These are phyloP conservation scores for Moringa oleifera DNA, from an alignment of 345 rosid species.

Conservation along the genomic window DNA sequence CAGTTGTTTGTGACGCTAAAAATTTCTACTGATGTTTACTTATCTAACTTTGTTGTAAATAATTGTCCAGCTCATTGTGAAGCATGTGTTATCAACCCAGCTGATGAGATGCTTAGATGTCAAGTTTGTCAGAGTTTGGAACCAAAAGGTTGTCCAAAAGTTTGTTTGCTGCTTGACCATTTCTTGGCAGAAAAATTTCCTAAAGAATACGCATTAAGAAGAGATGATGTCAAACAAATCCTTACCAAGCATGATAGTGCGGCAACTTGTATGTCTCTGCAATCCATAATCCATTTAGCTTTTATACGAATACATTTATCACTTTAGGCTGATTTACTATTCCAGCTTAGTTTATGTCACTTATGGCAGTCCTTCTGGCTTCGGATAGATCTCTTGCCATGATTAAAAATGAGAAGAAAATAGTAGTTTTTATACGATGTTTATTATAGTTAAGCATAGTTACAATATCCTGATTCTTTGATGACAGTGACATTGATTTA, in stretches of 20 bases:
- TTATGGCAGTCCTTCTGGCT: background rate
- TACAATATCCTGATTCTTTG: background rate
- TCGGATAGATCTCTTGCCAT: background rate
- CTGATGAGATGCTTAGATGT: constrained; percentile 44
- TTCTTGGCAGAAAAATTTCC: constrained; percentile 54
- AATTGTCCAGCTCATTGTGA: constrained; percentile 59
- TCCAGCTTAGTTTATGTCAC: background rate
- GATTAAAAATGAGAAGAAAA: background rate
- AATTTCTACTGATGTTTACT: background rate
- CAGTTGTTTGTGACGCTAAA: background rate
- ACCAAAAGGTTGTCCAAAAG: constrained; percentile 53
- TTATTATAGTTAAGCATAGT: background rate
- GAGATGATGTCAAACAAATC: constrained; percentile 23
- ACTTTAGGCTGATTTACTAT: background rate
- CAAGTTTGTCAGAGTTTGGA: constrained; percentile 55
- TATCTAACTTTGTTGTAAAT: background rate
- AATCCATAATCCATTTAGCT: background rate
- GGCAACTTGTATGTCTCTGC: constrained; percentile 24
- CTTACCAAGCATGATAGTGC: constrained; percentile 22
- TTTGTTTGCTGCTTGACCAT: constrained; percentile 59
- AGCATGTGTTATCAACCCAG: constrained; percentile 42
- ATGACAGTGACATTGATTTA: background rate
- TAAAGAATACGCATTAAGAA: constrained; percentile 55
- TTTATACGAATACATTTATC: background rate
- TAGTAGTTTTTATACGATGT: background rate